Evolutionary conservation across 352 stramenopile genomes (phyloP).

Genomic region (Phytopythium cucurbitacearum): DNA sequence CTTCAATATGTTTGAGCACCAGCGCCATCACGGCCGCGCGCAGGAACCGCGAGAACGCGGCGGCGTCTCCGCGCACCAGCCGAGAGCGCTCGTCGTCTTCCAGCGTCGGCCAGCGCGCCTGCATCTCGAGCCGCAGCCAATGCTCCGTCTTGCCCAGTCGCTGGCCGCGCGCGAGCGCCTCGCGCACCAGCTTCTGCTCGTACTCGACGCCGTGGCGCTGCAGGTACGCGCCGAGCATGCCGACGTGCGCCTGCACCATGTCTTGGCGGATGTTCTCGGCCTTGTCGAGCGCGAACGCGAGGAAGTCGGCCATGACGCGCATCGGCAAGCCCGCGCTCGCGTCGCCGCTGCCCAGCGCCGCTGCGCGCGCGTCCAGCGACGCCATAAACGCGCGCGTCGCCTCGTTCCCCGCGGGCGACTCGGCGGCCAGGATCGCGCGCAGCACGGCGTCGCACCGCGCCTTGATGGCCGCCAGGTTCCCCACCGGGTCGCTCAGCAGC

Average conservation of each 20-base stretch:
- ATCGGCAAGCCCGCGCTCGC: constrained; percentile 14
- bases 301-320: constrained; percentile 48
- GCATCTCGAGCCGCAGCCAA: constrained; percentile 44
- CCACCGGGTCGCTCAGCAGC: constrained; percentile 29
- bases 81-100: constrained; percentile 13
- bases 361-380: constrained; percentile 22
- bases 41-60: constrained; percentile 43
- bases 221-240: constrained; percentile 49
- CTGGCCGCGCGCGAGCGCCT: constrained; percentile 17
- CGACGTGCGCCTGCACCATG: constrained; percentile 54
- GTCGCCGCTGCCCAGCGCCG: neutral
- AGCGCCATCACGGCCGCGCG: constrained; percentile 40
- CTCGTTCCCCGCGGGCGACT: constrained; percentile 48
- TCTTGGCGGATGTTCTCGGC: constrained; percentile 62
- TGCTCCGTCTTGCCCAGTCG: constrained; percentile 36
- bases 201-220: constrained; percentile 56
- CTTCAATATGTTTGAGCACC: constrained; percentile 51
- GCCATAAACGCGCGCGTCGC: constrained; percentile 35
- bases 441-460: constrained; percentile 38
- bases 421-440: constrained; percentile 34
- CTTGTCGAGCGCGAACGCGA: constrained; percentile 63
- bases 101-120: constrained; percentile 22
- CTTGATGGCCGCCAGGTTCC: constrained; percentile 27
- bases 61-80: constrained; percentile 23
- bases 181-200: constrained; percentile 49